A percentile compares a stretch with the other conserved stretches of the same genome.
These are phyloP conservation scores for Kuraishia borneana DNA, from an alignment of 805 yeast species.

Conservation along the genomic window DNA sequence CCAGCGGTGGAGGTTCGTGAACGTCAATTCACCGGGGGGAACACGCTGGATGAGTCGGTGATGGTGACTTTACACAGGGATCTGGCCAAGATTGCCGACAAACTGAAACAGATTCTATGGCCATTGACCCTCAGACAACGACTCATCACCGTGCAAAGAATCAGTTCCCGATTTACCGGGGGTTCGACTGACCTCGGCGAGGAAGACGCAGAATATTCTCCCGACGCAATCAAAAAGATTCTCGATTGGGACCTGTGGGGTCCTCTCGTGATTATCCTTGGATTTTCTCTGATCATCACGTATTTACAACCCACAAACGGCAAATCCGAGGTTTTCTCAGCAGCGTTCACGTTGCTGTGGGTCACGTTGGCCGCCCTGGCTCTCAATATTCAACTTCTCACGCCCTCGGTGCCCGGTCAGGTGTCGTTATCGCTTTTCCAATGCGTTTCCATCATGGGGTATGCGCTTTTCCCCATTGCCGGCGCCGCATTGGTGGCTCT, in stretches of 20 bases:
- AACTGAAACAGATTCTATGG: slow-evolving; percentile 23
- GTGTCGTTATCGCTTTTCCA: slow-evolving; percentile 39
- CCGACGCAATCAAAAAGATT: slow-evolving; percentile 21
- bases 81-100: slow-evolving; percentile 19
- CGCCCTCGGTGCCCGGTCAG: slow-evolving; percentile 27
- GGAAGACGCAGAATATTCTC: slow-evolving; percentile 19
- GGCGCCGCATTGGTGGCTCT: slow-evolving; percentile 35
- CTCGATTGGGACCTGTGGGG: slow-evolving; percentile 60
- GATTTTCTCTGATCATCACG: slow-evolving; percentile 36
- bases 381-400: slow-evolving; percentile 40
- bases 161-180: slow-evolving; percentile 13
- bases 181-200: slow-evolving; percentile 11
- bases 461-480: slow-evolving; percentile 42
- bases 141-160: slow-evolving; percentile 14
- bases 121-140: slow-evolving; percentile 21
- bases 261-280: slow-evolving; percentile 39
- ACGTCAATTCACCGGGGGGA: slow-evolving; percentile 45
- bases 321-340: slow-evolving; percentile 38
- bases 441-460: slow-evolving; percentile 44
- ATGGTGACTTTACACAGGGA: slow-evolving; percentile 30
- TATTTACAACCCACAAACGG: slow-evolving; percentile 20
- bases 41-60: slow-evolving; percentile 48
- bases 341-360: slow-evolving; percentile 44
- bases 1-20: slow-evolving; percentile 26
- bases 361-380: slow-evolving; percentile 34